Base-by-base conservation (phyloP, 805 yeast species). In the Candida saitoana region DNA sequence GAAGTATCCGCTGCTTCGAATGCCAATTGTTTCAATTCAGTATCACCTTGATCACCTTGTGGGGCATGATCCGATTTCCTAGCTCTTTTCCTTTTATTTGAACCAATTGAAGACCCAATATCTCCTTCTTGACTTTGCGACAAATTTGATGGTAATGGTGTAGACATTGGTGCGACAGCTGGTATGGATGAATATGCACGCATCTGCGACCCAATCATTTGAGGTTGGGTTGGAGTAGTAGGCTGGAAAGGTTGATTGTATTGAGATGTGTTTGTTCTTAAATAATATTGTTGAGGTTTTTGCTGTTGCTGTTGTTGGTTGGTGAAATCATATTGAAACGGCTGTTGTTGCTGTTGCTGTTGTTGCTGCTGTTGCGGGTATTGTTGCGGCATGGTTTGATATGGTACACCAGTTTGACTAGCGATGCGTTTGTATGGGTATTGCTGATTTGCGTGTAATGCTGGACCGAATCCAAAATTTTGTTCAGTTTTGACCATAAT, bases 1-100 rank as follows among this genome's bases (percentile, higher is more conserved):
- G 80, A 71, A 3, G 58, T 49, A 8, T 56, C 54, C 7, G 63
- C 40, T 4, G 62, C 59, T 36, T 56, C 55, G 17, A 59, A 56
- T 9, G 75, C 75, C 18, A 67, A 41, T 30, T 59, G 65, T 39
- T 63, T 65, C 41, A 70, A 52, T 40, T 67, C 69, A 5, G 49
- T 49, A 43, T 68, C 73, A 9, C 68, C 63, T 14, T 62, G 64
- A 41, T 63, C 67, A 9, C 65, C 65, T 3, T 62, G 62, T 6
- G 54, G 41, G 2, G 58, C 57, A 43, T 56, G 60, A 47, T 63
- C 67, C 0, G 64, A 49, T 34, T 56, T 56, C 43, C 67, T 52
- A 3, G 54, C 44, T 37, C 63, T 51, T 43, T 60, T 62, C n/a
- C 59, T 34, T 17, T 38, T 34, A 5, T 31, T 14, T 16, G 38